Evolutionary conservation across 116 monocot species (phyloP), one percentile per base, ranked within the genome.

Genomic region (Cymodocea nodosa): DNA sequence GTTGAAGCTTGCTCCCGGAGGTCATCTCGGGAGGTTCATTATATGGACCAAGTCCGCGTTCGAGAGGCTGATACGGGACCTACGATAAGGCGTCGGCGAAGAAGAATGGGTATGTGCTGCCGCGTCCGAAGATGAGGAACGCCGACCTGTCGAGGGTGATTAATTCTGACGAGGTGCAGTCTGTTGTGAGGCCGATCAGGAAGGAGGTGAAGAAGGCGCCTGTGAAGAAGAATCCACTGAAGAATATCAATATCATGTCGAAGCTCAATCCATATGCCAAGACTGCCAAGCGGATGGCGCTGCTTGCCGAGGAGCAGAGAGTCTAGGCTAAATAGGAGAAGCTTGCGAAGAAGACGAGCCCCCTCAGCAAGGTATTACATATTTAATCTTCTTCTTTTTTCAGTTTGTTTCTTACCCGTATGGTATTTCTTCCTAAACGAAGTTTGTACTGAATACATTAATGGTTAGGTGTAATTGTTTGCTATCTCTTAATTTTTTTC

Each of bases 21-120:
- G 92, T 11, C 92, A 92, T 62, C 56, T 92, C 20, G 92, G 92
- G 8, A 56, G 92, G 53, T 87, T 94, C 70, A 79, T 94, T 48
- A 60, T 94, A 35, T 94, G 90, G 94, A 94, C 90, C 4, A 87
- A 79, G 62, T 87, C 87, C 0, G 90, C 94, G 0, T 87, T 94
- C 52, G 87, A 94, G 81, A 89, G 85, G 77, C 79, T 94, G 14
- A 10, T 94, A 75, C 35, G 94, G 94, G 15, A 83, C 85, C 15
- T 90, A 90, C 44, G 94, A 90, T 15, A 85, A 77, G 75, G 72
- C 77, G 0, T 75, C 88, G 0, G 77, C 75, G 73, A 83, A 80
- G 81, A 94, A 94, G 81, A 85, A 76, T 64, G 85, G 83, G 12
- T 94, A 81, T 52, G 79, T 94, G n/a, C 69, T 94, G 50, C 94